A percentile compares a stretch with the other conserved stretches of the same genome.
phyloP scores from a whole-genome alignment of 116 monocot species.

The Phalaenopsis hybrid region DNA sequence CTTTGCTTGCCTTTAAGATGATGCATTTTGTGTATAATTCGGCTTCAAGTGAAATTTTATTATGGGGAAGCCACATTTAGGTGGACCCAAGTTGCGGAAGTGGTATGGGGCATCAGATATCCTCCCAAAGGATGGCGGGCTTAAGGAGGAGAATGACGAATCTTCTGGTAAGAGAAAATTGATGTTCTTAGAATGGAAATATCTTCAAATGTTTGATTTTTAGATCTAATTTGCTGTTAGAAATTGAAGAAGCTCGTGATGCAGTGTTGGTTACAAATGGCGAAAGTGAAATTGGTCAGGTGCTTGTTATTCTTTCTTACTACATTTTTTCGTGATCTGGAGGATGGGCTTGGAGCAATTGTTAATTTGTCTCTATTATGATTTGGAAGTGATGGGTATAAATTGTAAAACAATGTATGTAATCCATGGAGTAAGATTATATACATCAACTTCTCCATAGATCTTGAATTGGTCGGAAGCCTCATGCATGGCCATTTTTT shows the following conservation, averaged over 20 bases:
- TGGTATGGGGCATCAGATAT: constrained; percentile 93
- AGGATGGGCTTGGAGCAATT: too few relatives aligned
- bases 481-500: too few relatives aligned
- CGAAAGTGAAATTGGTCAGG: constrained; percentile 94
- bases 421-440: too few relatives aligned
- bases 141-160: constrained; percentile 35
- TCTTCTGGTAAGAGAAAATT: constrained; percentile 25
- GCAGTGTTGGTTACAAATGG: constrained; percentile 86
- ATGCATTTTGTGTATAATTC: neutral
- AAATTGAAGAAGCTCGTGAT: constrained; percentile 52
- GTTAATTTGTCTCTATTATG: too few relatives aligned
- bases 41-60: neutral
- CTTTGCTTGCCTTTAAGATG: neutral
- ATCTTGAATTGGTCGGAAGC: too few relatives aligned
- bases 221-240: constrained; percentile 19
- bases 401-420: too few relatives aligned
- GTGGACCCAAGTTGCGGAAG: constrained; percentile 89
- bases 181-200: neutral
- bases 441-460: too few relatives aligned
- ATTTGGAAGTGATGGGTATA: too few relatives aligned
- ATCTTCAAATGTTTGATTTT: neutral
- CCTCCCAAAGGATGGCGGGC: constrained; percentile 54
- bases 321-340: neutral
- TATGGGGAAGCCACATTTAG: constrained; percentile 22
- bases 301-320: neutral